Evolutionary conservation across 1,284 basidiomycete genomes (phyloP), one percentile per base, ranked within the genome.

Genomic region (Pterulicium gracile): DNA sequence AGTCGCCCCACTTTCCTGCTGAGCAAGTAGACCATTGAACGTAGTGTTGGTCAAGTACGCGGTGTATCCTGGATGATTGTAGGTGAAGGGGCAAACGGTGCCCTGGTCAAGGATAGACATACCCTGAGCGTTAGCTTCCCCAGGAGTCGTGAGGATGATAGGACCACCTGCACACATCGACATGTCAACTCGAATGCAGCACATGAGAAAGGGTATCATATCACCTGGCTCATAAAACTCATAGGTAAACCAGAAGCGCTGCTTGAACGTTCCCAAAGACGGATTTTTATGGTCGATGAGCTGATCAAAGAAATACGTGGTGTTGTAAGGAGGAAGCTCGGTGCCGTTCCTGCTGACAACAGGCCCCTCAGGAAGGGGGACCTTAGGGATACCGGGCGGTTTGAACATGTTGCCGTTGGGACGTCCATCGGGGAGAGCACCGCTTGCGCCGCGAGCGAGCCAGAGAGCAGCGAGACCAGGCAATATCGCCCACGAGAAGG

Each of bases 21-120:
- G 76, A 3, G 81, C 81, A 49, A 86, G 74, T 48, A 70, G 67
- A 1, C 83, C 83, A 48, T 74, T 77, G 50, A 86, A 72, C 1
- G 77, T 83, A 7, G 27, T 48, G 56, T 84, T 84, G 5, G 80
- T 81, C 39, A 84, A 67, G 54, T 82, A 84, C n/a, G 10, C 27
- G 27, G 27, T 32, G n/a, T 32, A 32, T 32, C 10, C 27, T 32
- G n/a, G 10, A 32, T 10, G 27, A n/a, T n/a, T n/a, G n/a, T n/a
- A n/a, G n/a, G n/a, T n/a, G n/a, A n/a, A n/a, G n/a, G n/a, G n/a
- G n/a, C n/a, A n/a, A n/a, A n/a, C n/a, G n/a, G n/a, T n/a, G n/a
- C n/a, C n/a, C n/a, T n/a, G n/a, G n/a, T n/a, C n/a, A n/a, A n/a
- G n/a, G n/a, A n/a, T n/a, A n/a, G 10, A 32, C 27, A n/a, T 32